Evolutionary conservation across 2,329 filamentous ascomycete genomes (phyloP), one percentile per base, ranked within the genome.

Genomic region (Fusarium pseudocircinatum): DNA sequence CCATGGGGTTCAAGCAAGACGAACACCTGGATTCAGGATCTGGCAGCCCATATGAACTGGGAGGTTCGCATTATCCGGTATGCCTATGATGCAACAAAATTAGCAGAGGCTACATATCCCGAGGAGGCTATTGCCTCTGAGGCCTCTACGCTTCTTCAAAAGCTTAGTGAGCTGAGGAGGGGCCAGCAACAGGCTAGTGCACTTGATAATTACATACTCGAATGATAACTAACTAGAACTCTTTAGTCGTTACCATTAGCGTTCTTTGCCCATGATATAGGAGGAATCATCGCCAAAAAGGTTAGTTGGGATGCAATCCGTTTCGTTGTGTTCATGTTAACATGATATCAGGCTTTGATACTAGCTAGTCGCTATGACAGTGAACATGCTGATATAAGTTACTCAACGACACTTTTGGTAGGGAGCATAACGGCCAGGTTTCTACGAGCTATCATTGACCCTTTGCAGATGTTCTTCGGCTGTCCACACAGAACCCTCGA

Each of bases 241-340:
- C 36, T 37, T 20, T 37, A 37, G 52, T 12, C 52, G 11, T 42
- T 56, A 13, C 52, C 52, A 43, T 6, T 56, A 24, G 52, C 36
- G 7, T 43, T 68, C 11, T 68, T 56, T 18, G 37, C 2, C 6
- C 65, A 68, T 4, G 65, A 68, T 5, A 37, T 66, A 11, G 65
- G 65, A 28, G 65, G 65, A 2, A 50, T 14, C 1, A 60, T 68
- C 9, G 61, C 59, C 4, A 68, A 66, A 13, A 54, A 66, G 53
- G 65, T 47, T 28, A 0, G 6, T 24, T 24, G 12, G 6, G n/a
- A 7, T 11, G 4, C 2, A 14, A 4, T 20, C 30, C 30, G 15
- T 50, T 11, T 15, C 8, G 8, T 24, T 15, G 32, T 7, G 7
- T 28, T 24, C 12, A 32, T 36, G 12, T 44, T 36, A 50, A 61